Evolutionary conservation across 306 rosid species (phyloP).

Genomic region (Trifolium dubium): DNA sequence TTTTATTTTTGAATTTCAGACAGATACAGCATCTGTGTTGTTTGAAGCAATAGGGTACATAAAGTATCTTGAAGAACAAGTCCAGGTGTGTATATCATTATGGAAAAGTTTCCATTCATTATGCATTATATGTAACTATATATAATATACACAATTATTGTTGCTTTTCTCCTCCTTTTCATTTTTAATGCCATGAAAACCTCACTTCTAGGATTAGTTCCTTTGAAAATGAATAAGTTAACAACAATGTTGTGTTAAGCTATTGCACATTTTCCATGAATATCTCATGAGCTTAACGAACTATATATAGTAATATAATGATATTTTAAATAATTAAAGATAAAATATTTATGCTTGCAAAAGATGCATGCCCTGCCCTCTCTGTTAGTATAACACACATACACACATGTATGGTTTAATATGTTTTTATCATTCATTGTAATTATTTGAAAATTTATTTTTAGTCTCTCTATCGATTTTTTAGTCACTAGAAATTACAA

Average conservation of each 20-base stretch:
- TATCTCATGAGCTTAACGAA: constrained; percentile 24
- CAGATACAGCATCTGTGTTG: constrained; percentile 95
- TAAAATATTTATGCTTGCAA: not conserved
- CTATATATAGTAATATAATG: not conserved
- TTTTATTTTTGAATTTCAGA: constrained; percentile 56
- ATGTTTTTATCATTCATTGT: too few species aligned
- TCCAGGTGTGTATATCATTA: constrained; percentile 56
- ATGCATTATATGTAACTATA: constrained; percentile 32
- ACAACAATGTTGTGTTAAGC: not conserved
- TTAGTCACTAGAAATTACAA: not conserved
- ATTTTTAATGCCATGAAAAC: constrained; percentile 26
- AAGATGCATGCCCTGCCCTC: not conserved
- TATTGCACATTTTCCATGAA: constrained; percentile 20
- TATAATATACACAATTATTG: constrained; percentile 38
- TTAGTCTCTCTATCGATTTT: too few species aligned
- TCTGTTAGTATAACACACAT: not conserved
- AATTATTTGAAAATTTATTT: too few species aligned
- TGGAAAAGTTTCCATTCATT: constrained; percentile 30
- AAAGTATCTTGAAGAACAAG: constrained; percentile 90
- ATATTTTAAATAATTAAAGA: not conserved
- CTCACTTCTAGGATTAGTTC: constrained; percentile 1
- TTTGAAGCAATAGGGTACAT: constrained; percentile 88
- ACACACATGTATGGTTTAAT: too few species aligned
- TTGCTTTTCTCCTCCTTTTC: constrained; percentile 7
- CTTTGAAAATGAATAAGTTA: constrained; percentile 8